Evolutionary conservation across 139 green algal species (phyloP).

Genomic region (Chlamydomonas sphaeroides): DNA sequence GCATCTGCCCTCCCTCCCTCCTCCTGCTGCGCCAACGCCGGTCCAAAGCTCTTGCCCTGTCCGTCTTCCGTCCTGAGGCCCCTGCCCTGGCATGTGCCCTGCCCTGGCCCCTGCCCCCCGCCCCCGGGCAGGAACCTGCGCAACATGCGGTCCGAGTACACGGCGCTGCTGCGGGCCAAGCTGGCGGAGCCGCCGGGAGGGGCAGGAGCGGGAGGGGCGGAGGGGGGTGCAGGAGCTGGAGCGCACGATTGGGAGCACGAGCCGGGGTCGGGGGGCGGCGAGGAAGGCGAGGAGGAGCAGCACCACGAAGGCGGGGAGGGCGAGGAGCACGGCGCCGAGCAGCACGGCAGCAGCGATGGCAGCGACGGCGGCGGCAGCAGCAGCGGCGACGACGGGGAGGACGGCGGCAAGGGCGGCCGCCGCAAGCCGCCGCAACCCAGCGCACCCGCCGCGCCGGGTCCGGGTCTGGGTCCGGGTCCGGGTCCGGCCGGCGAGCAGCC

Average conservation of each 20-base stretch:
- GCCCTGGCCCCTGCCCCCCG: too few relatives aligned
- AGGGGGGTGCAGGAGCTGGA: neutral
- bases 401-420: too few relatives aligned
- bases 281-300: neutral
- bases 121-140: slow-evolving; percentile 46
- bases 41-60: too few relatives aligned
- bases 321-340: neutral
- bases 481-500: too few relatives aligned
- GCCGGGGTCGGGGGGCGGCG: neutral
- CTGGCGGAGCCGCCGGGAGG: neutral
- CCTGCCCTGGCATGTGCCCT: too few relatives aligned
- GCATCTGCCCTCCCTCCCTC: too few relatives aligned
- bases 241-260: neutral
- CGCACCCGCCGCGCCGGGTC: too few relatives aligned
- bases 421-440: too few relatives aligned
- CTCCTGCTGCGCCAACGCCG: too few relatives aligned
- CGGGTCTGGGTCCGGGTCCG: neutral
- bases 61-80: too few relatives aligned
- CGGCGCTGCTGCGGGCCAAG: slow-evolving; percentile 33
- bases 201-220: neutral
- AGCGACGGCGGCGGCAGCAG: neutral
- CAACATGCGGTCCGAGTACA: slow-evolving; percentile 42
- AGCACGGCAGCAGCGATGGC: neutral
- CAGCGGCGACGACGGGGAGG: neutral
- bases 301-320: neutral